Percentiles rank a stretch among this genome's conserved stretches.
Conservation (phyloP, 352 stramenopile species). For the Blastocystis sp. region DNA sequence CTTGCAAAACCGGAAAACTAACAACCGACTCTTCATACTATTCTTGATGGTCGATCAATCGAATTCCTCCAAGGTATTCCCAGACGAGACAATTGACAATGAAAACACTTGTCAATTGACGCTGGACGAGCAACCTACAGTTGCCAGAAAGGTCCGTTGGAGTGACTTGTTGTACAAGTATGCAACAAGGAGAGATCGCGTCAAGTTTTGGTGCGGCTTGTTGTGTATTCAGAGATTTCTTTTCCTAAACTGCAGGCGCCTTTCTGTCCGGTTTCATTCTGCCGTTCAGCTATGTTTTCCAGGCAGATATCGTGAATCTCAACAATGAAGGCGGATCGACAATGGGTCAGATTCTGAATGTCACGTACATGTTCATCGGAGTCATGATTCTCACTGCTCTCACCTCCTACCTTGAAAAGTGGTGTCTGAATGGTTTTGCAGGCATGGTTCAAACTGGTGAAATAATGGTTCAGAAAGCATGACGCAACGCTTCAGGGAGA, state of each 20-base stretch:
- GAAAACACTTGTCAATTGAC: too few relatives aligned
- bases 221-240: neutral
- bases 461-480: constrained; percentile 16
- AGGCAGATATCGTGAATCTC: neutral
- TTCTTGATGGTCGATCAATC: too few relatives aligned
- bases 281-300: constrained; percentile 8
- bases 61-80: too few relatives aligned
- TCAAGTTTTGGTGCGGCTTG: neutral
- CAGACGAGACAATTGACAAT: too few relatives aligned
- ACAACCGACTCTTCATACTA: too few relatives aligned
- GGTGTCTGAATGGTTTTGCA: constrained; percentile 21
- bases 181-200: neutral
- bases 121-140: too few relatives aligned
- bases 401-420: constrained; percentile 5
- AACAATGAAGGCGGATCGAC: constrained; percentile 1
- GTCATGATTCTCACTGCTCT: neutral
- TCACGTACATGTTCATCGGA: neutral
- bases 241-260: constrained; percentile 8
- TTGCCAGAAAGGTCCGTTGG: too few relatives aligned
- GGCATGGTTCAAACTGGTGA: neutral
- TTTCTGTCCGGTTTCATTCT: constrained; percentile 15
- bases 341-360: too few relatives aligned
- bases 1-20: too few relatives aligned
- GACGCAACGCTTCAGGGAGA: constrained; percentile 5
- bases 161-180: too few relatives aligned